Conservation (phyloP, 345 rosid species). For the Zanthoxylum bungeanum region DNA sequence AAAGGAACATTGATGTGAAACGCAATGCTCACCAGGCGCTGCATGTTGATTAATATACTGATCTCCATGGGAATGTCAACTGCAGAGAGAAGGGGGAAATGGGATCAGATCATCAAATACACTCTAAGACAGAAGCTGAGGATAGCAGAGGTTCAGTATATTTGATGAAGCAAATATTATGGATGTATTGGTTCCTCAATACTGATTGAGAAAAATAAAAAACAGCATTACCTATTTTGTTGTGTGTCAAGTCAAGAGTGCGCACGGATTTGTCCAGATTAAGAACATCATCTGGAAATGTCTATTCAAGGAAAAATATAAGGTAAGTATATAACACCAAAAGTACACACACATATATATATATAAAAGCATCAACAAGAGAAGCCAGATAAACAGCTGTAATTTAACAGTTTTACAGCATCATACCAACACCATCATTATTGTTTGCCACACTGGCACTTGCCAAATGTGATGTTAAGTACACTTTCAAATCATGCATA, state of each 20-base stretch:
- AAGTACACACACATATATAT: no score
- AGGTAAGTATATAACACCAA: constrained; percentile 2
- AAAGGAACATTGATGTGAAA: neutral
- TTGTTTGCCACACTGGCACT: neutral
- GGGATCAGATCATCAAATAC: neutral
- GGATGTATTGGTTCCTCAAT: neutral
- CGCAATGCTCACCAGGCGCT: constrained; percentile 66
- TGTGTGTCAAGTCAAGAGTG: constrained; percentile 83
- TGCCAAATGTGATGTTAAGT: neutral
- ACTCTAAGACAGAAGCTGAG: neutral
- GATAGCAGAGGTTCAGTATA: neutral
- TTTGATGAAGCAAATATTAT: neutral
- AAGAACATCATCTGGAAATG: constrained; percentile 79
- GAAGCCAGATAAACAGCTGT: constrained; percentile 3
- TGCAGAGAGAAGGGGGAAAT: constrained; percentile 36
- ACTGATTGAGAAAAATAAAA: neutral
- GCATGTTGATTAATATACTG: constrained; percentile 76
- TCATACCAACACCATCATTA: neutral
- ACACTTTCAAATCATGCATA: neutral
- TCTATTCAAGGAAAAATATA: constrained; percentile 45
- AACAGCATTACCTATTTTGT: constrained; percentile 63
- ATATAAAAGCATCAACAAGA: constrained; percentile 5
- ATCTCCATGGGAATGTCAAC: constrained; percentile 82
- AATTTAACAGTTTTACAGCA: neutral
- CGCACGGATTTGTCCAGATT: constrained; percentile 72